A percentile compares a stretch with the other conserved stretches of the same genome.
Conservation (phyloP, 202 grass and related monocot genomes). For the Panicum hallii region DNA sequence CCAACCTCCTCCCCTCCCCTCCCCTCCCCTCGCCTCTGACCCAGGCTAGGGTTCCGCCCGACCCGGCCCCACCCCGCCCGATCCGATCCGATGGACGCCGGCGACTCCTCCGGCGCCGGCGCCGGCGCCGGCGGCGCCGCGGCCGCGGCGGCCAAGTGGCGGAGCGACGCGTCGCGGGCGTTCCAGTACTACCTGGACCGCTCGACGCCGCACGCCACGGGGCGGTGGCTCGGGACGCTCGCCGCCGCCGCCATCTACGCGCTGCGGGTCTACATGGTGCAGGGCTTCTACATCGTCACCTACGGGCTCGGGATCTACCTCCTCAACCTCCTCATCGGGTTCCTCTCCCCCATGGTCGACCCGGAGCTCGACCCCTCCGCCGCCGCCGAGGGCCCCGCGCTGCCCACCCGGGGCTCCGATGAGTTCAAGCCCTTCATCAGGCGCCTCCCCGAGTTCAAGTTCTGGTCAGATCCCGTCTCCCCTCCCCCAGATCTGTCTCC, state of each 20-base stretch:
- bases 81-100: conserved; percentile 60
- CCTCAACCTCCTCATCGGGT: conserved; percentile 89
- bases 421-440: conserved; percentile 92
- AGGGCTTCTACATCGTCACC: conserved; percentile 85
- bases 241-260: conserved; percentile 64
- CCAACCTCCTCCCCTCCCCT: background rate
- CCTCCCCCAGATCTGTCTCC: conserved; percentile 28
- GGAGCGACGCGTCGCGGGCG: conserved; percentile 61
- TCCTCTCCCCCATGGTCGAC: conserved; percentile 94
- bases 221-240: conserved; percentile 80
- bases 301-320: conserved; percentile 91
- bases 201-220: conserved; percentile 76
- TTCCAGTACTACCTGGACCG: conserved; percentile 93
- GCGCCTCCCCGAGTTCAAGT: conserved; percentile 92
- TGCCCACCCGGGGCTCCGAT: conserved; percentile 78
- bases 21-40: background rate
- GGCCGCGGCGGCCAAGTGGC: conserved; percentile 66
- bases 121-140: conserved; percentile 32
- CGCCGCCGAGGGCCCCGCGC: conserved; percentile 59
- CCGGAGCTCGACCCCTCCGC: conserved; percentile 68
- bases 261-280: conserved; percentile 71
- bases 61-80: background rate
- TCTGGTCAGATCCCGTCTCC: conserved; percentile 54
- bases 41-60: conserved; percentile 12
- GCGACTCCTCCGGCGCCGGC: conserved; percentile 37